phyloP scores from a whole-genome alignment of 2,329 filamentous ascomycete genomes.

The Trichoderma lentiforme region DNA sequence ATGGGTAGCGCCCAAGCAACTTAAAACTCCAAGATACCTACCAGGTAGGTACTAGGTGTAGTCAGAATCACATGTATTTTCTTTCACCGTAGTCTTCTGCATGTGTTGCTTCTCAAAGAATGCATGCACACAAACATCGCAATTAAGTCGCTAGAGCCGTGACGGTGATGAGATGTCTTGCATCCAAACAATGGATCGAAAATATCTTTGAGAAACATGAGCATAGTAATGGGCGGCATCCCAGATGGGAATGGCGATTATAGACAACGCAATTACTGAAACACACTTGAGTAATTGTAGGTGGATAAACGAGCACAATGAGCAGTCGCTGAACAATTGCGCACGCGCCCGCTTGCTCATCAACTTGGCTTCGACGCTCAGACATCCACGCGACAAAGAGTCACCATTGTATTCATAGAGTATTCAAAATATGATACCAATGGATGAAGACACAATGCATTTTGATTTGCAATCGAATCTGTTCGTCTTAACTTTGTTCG shows the following conservation, averaged over 20 bases:
- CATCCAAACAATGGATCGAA: background rate
- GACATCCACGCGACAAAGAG: background rate
- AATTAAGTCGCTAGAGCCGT: background rate
- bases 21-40: background rate
- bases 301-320: background rate
- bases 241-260: background rate
- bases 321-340: background rate
- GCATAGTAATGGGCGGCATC: background rate
- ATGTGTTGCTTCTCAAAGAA: background rate
- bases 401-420: background rate
- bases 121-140: background rate
- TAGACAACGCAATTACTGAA: background rate
- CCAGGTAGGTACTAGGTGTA: too few relatives aligned
- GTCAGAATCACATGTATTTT: background rate
- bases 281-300: background rate
- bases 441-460: background rate
- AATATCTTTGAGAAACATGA: background rate
- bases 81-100: background rate
- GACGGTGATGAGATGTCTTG: background rate
- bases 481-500: background rate
- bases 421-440: background rate
- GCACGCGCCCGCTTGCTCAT: background rate
- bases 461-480: background rate
- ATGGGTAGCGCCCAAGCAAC: background rate
- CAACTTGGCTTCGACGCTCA: background rate